Evolutionary conservation across 352 stramenopile genomes (phyloP), one percentile per base, ranked within the genome.

Genomic region (Globisporangium camurandrum): DNA sequence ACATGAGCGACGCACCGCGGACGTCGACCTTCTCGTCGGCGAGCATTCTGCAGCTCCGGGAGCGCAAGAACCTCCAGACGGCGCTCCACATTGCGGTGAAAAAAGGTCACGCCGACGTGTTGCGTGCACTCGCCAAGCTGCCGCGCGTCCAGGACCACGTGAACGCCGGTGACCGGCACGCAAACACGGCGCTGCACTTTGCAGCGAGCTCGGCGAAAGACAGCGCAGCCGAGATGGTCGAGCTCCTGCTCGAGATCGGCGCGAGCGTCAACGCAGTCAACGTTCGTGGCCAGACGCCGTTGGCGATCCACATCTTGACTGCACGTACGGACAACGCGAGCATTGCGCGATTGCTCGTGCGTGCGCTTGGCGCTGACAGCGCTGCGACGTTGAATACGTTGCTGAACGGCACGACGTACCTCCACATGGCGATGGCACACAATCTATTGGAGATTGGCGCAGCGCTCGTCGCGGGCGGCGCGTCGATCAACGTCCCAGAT

Each of bases 261-360:
- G 82, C 82, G 2, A 88, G 67, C 47, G 64, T 73, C 19, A 62
- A 69, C 24, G 73, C 71, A 7, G 62, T 86, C 31, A 93, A 93
- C 57, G 65, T 93, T 14, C 82, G 82, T 23, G 82, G 80, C 4
- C 82, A 93, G 63, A 93, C 82, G 33, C 82, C 82, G 55, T 66
- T 91, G 28, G 81, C 75, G 49, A 88, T 91, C 53, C 82, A 93
- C 62, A 89, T 91, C 49, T 49, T 93, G 54, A 93, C 82, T 19
- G 69, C 69, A 12, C 73, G 71, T 24, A 60, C 69, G 4, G 82
- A 93, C 49, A 77, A 73, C 26, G 43, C 75, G 14, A 60, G 57
- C 22, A 84, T 91, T 50, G 63, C 74, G 2, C 64, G 61, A 39
- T 61, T 80, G 31, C 78, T 88, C 34, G 72, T 78, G 16, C 64